Conservation (phyloP, 768 basidiomycete genomes). For the Coprinopsis marcescibilis region DNA sequence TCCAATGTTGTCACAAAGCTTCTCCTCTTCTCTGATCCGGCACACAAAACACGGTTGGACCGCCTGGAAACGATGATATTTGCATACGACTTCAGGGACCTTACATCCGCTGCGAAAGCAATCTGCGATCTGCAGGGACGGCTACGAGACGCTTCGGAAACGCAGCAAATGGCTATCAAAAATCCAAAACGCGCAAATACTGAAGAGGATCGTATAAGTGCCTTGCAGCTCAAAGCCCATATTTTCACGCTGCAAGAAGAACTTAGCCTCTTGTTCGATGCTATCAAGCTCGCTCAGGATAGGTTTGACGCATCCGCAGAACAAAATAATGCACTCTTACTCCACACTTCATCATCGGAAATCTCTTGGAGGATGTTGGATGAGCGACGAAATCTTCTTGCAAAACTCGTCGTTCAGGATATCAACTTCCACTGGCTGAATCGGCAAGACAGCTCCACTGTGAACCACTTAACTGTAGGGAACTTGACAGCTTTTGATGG, state of each 20-base stretch:
- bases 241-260: slow-evolving; percentile 70
- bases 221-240: slow-evolving; percentile 67
- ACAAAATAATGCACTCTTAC: slow-evolving; percentile 72
- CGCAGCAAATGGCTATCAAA: slow-evolving; percentile 34
- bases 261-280: slow-evolving; percentile 80
- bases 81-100: slow-evolving; percentile 83
- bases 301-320: slow-evolving; percentile 59
- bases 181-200: slow-evolving; percentile 32
- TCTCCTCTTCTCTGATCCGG: slow-evolving; percentile 84
- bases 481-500: slow-evolving; percentile 86
- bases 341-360: slow-evolving; percentile 78
- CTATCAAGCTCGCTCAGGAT: slow-evolving; percentile 78
- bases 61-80: slow-evolving; percentile 78
- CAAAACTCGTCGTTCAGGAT: slow-evolving; percentile 78
- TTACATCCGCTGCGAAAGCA: slow-evolving; percentile 62
- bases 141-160: slow-evolving; percentile 59
- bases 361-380: slow-evolving; percentile 92
- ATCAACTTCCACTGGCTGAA: slow-evolving; percentile 80
- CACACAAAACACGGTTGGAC: slow-evolving; percentile 71
- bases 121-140: slow-evolving; percentile 68
- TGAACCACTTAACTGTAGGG: slow-evolving; percentile 67
- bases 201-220: slow-evolving; percentile 45
- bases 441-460: slow-evolving; percentile 82
- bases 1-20: slow-evolving; percentile 85
- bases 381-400: slow-evolving; percentile 61